Base-by-base conservation (phyloP, 441 rosid genomes). In the Geranium incanum region DNA sequence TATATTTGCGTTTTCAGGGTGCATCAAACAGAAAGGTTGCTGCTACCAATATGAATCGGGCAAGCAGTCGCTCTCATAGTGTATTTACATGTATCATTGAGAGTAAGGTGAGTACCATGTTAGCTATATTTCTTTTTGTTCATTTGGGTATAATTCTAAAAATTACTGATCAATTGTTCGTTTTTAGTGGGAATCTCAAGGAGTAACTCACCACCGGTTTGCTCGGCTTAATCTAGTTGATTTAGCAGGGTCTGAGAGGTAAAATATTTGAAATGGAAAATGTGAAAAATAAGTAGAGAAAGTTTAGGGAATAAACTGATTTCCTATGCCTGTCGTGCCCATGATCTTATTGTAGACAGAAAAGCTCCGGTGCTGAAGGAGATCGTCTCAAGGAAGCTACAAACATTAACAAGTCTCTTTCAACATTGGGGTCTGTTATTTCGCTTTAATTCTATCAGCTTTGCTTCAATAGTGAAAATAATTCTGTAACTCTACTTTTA, bases 221-320 rank as follows among this genome's bases (percentile, higher is more conserved):
- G 92, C 98, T 74, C 86, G 92, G 71, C 98, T 95, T 72, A 93
- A 93, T 81, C 97, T 95, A 68, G 99, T 95, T 74, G 99, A 95
- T 80, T 81, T 95, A 80, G 98, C 99, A 66, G 99, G 99, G 71
- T 95, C 99, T 45, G 98, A 95, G 79, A 93, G 99, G 99, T 93
- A 88, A 8, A 68, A 9, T 52, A 45, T 59, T 28, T 74, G 59
- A 72, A 60, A 71, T 19, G 6, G 9, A 18, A 33, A 12, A 39
- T 7, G 13, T n/a, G 5, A 50, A 39, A 39, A 23, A 41, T 39
- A 48, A 6, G 6, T 36, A 8, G 37, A 18, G 38, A 43, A 1
- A 41, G 8, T 8, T 18, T 5, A 19, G 37, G 23, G 64, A 41
- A 13, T n/a, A 36, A 39, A 36, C 68, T 59, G 69, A 36, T 43